Evolutionary conservation across 805 yeast genomes (phyloP), one percentile per base, ranked within the genome.

Genomic region (Starmerella powellii): DNA sequence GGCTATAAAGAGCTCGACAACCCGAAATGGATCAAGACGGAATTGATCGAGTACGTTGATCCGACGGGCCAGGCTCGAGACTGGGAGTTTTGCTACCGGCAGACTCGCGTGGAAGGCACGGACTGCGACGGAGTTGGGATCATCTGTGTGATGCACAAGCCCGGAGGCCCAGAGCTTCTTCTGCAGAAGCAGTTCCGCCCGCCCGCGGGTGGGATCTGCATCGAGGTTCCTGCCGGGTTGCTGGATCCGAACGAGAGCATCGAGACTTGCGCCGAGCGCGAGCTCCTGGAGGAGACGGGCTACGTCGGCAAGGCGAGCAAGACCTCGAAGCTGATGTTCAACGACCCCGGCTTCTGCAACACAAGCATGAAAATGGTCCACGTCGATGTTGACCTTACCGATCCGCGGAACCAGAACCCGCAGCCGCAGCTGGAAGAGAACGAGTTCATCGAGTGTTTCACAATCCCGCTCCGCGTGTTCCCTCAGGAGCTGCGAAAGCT

Each of bases 191-290:
- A 88, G 60, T 88, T 80, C 64, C 71, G 98, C 44, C 95, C 97
- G 1, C 97, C 98, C 1, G 81, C 80, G 3, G 79, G 72, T 40
- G 88, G 85, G 16, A 84, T 88, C 6, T 80, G 93, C 56, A 76
- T 88, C 48, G 98, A 88, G 61, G 71, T 87, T 58, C 98, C 98
- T 1, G 98, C 98, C 0, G 98, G 98, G 0, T 66, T 88, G 48
- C 72, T 91, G 32, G 98, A 88, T 59, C 84, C 87, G 1, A 71
- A 74, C 40, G 97, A 91, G 59, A 59, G 78, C 1, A 61, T 84
- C 21, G 86, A 77, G 50, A 62, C 72, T 4, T 85, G 95, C 30
- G 97, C 98, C 0, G 66, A 78, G 40, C 71, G 98, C 48, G 98
- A 88, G 60, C 63, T 88, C 49, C 71, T 72, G 37, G 98, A 88